Conservation (phyloP, 1,139 yeast species). For the Saccharomycopsis phalli region DNA sequence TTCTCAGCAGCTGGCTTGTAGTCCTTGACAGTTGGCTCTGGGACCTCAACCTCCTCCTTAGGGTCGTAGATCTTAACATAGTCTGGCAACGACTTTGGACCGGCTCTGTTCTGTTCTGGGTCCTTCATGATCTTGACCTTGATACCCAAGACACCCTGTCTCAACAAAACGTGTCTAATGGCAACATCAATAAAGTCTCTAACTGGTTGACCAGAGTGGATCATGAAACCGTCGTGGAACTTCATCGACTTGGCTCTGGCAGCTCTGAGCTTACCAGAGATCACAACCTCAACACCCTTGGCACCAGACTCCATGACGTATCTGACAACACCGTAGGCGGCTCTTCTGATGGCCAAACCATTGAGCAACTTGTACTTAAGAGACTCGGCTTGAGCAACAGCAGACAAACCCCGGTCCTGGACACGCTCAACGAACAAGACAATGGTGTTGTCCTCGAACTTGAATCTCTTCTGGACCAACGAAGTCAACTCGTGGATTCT, state of each 20-base stretch:
- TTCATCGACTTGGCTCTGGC: constrained; percentile 99
- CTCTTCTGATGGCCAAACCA: constrained; percentile 99
- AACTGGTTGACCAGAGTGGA: constrained; percentile 99
- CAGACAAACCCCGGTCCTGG: constrained; percentile 98
- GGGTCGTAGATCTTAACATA: constrained; percentile 92
- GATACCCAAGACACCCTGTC: constrained; percentile 99
- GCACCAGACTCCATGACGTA: constrained; percentile 99
- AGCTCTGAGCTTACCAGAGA: constrained; percentile 99
- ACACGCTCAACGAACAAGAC: constrained; percentile 98
- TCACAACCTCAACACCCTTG: constrained; percentile 99
- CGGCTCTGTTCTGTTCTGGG: constrained; percentile 85
- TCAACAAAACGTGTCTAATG: constrained; percentile 98
- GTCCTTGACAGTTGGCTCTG: constrained; percentile 79
- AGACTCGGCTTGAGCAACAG: constrained; percentile 99
- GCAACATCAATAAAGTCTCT: constrained; percentile 97
- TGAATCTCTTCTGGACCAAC: constrained; percentile 98
- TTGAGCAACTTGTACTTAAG: constrained; percentile 95
- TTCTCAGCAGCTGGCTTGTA: constrained; percentile 45
- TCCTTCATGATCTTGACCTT: constrained; percentile 99
- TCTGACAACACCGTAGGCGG: constrained; percentile 99
- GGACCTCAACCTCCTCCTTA: constrained; percentile 88
- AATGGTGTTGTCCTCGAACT: constrained; percentile 88
- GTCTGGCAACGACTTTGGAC: constrained; percentile 95
- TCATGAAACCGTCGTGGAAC: constrained; percentile 99
- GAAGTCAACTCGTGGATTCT: constrained; percentile 98